Base-by-base conservation (phyloP, 2,329 filamentous ascomycete genomes). In the Calonectria ilicicola region DNA sequence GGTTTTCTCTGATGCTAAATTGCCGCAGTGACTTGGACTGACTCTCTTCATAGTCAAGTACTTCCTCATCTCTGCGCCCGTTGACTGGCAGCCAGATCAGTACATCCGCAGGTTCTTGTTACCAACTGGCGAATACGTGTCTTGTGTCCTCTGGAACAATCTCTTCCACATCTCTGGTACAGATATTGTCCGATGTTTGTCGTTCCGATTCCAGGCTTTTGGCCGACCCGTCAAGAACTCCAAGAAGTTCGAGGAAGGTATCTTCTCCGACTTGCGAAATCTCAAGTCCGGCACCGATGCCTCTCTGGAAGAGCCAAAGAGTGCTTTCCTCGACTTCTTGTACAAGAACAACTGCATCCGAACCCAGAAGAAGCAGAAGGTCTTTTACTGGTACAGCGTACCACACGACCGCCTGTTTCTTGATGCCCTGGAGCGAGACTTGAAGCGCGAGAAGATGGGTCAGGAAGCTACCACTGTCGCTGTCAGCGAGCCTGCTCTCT, bases 271-370 rank as follows among this genome's bases (percentile, higher is more conserved):
- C 84, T 88, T 99, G 83, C 94, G 97, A 85, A 99, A 99, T 85
- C 91, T 99, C 79, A 99, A 99, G 87, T 98, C 97, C 27, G 97
- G 97, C 77, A 98, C 96, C 80, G 97, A 99, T 88, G 97, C 97
- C 62, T 98, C 97, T 49, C 92, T 99, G 73, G 97, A 99, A 86
- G 97, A 99, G 88, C 97, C 97, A 69, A 99, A 99, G 90, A 98
- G 96, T 86, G 93, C 94, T 2, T 99, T 99, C 87, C 91, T 99
- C 74, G 97, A 99, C 86, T 99, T 98, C 84, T 90, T 99, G 53
- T 99, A 99, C 92, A 99, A 99, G 91, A 99, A 99, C 91, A 99
- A 99, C 89, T 99, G 97, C 90, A 99, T 99, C 80, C 93, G 97
- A 79, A 99, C 97, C 44, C 97, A 99, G 86, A 99, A 99, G 92